phyloP scores from a whole-genome alignment of 345 rosid genomes.

The Salix brachista region DNA sequence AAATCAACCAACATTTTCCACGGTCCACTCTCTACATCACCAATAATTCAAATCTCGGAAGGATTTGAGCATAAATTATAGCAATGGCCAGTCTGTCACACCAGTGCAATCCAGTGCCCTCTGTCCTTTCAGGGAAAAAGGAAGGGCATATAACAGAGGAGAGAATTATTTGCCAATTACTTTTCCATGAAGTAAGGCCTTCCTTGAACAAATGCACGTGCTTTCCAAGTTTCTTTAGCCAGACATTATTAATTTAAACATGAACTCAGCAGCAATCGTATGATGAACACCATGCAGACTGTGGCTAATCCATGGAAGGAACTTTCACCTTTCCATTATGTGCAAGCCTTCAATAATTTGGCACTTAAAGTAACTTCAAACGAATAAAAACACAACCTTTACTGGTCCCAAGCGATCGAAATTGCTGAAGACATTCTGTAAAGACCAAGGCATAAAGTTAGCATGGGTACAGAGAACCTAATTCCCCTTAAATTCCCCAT shows the following conservation, averaged over 20 bases:
- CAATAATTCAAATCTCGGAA: neutral
- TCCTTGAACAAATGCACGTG: neutral
- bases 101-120: neutral
- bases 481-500: neutral
- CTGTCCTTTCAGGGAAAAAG: neutral
- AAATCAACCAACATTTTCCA: neutral
- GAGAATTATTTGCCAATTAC: neutral
- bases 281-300: no score
- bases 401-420: neutral
- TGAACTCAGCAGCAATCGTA: no score
- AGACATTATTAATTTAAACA: neutral
- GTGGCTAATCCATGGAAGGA: no score
- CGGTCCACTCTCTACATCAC: neutral
- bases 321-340: neutral
- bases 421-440: neutral
- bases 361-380: neutral
- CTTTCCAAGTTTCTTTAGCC: neutral
- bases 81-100: slow-evolving; percentile 30
- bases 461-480: neutral
- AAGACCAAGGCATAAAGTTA: neutral
- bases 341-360: neutral
- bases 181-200: neutral
- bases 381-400: neutral
- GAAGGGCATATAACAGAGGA: neutral
- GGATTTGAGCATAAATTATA: neutral